Evolutionary conservation across 352 stramenopile species (phyloP).

Genomic region (Pythium aquatile): DNA sequence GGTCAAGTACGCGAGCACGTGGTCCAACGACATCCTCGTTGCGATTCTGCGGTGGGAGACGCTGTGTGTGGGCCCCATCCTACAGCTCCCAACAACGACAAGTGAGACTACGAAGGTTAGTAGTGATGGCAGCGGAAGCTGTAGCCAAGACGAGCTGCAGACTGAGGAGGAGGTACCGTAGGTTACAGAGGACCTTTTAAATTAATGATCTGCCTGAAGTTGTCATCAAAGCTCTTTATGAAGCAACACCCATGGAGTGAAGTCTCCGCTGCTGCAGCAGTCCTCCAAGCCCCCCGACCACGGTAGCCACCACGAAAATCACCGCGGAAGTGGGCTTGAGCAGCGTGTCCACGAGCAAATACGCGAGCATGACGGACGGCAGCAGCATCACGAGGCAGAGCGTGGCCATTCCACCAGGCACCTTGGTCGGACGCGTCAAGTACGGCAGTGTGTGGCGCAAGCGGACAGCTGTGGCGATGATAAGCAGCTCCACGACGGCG

Average conservation of each 20-base stretch:
- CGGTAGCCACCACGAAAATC: background rate
- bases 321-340: background rate
- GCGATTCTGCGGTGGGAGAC: slow-evolving; percentile 30
- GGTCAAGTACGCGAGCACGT: slow-evolving; percentile 24
- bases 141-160: background rate
- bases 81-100: slow-evolving; percentile 15
- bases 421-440: slow-evolving; percentile 40
- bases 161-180: background rate
- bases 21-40: slow-evolving; percentile 26
- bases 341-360: slow-evolving; percentile 11
- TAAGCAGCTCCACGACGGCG: slow-evolving; percentile 63
- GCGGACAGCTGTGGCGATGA: slow-evolving; percentile 82
- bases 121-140: background rate
- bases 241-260: background rate
- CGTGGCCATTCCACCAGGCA: slow-evolving; percentile 21
- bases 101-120: background rate
- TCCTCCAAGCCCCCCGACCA: background rate
- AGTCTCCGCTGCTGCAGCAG: slow-evolving; percentile 10
- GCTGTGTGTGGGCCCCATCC: slow-evolving; percentile 24
- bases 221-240: background rate
- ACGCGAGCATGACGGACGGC: background rate
- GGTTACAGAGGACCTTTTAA: too few species aligned
- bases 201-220: too few species aligned
- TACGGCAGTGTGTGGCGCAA: slow-evolving; percentile 51
- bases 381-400: slow-evolving; percentile 13